Evolutionary conservation across 257 asterid genomes (phyloP), one percentile per base, ranked within the genome.

Genomic region (Solanum pennellii): DNA sequence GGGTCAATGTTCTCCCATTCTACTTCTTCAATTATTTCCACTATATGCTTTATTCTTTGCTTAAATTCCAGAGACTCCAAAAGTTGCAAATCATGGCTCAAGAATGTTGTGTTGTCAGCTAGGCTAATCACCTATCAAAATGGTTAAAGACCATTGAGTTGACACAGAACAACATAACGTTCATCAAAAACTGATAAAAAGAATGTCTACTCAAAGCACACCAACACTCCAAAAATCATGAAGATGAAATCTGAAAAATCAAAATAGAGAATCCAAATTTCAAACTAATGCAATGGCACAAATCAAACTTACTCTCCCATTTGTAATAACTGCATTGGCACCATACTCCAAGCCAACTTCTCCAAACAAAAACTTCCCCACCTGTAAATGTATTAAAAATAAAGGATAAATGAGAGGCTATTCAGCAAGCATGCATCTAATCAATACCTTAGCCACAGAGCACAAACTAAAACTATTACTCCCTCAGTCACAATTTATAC

Each of bases 21-120:
- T 33, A 97, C 92, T 80, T 94, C 99, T 91, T 97, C 98, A 92
- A 95, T 89, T 83, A 96, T 92, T 86, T 97, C 99, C 31, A 93
- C 92, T 89, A 97, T 90, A 87, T 96, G 95, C 86, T 96, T 95
- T 87, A 95, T 93, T 37, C 98, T 94, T 90, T 96, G 98, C 93
- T 96, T 97, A 89, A 91, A 97, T 94, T 97, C 99, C 86, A 97
- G 88, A 82, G 99, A 95, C 92, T 97, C 98, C 69, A 97, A 94
- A 90, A 97, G 99, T 88, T 91, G 95, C 91, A 95, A 94, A 93
- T 97, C 99, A 91, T 95, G 93, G 92, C 97, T 96, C 92, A 95
- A 85, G 92, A 97, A 92, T 79, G 95, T 83, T 92, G 90, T 92
- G 87, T 88, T 93, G 79, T 91, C 95, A 56, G 77, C 83, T 60